Conservation (phyloP, 106 monocot species). For the Dendrobium catenatum region DNA sequence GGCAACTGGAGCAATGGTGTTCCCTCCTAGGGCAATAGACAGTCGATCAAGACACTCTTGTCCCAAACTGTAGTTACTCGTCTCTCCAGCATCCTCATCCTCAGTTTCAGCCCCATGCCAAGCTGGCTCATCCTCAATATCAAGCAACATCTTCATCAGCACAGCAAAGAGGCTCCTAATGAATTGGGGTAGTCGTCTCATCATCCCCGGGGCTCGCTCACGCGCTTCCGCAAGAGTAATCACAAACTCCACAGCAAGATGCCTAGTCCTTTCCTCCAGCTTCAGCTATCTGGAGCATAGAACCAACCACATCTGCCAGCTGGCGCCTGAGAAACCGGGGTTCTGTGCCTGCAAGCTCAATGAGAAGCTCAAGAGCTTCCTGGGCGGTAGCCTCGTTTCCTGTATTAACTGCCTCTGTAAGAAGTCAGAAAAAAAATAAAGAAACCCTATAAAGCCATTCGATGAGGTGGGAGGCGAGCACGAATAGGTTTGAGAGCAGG, state of each 20-base stretch:
- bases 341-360: slow-evolving; percentile 82
- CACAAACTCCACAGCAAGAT: slow-evolving; percentile 91
- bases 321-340: slow-evolving; percentile 67
- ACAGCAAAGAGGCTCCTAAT: slow-evolving; percentile 73
- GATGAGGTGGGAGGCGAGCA: background rate
- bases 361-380: slow-evolving; percentile 77
- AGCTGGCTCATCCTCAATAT: slow-evolving; percentile 73
- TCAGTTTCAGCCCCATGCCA: slow-evolving; percentile 79
- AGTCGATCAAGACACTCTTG: slow-evolving; percentile 89
- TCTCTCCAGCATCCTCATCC: slow-evolving; percentile 96
- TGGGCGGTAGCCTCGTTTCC: slow-evolving; percentile 82
- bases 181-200: slow-evolving; percentile 72
- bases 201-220: slow-evolving; percentile 95
- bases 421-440: background rate
- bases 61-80: slow-evolving; percentile 70
- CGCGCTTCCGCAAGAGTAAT: slow-evolving; percentile 88
- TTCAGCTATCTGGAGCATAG: slow-evolving; percentile 88
- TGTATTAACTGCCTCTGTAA: slow-evolving; percentile 70
- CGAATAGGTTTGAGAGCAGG: background rate
- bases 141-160: slow-evolving; percentile 85
- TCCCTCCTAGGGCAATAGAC: slow-evolving; percentile 83
- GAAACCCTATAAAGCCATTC: background rate
- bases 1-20: slow-evolving; percentile 82
- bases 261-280: slow-evolving; percentile 84
- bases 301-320: slow-evolving; percentile 61